Conservation (phyloP, 2,329 filamentous ascomycete genomes). For the Cladosporium sphaerospermum region DNA sequence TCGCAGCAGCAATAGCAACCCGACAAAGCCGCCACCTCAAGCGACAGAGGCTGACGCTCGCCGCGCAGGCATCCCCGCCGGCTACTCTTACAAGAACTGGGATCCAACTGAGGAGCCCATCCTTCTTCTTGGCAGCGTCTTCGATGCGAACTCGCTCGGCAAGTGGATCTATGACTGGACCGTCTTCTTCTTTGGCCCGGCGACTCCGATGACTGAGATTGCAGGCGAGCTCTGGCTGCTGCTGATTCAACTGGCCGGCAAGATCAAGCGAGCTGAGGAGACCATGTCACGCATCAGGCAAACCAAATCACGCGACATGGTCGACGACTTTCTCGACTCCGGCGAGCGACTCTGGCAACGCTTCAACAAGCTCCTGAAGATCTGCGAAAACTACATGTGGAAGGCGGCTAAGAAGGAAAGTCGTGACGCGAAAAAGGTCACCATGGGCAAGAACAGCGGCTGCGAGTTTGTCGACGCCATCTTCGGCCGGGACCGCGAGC, state of each 20-base stretch:
- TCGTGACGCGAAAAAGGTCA: constrained; percentile 55
- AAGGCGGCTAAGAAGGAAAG: constrained; percentile 70
- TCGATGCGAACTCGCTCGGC: constrained; percentile 93
- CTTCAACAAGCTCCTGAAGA: constrained; percentile 79
- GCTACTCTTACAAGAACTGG: constrained; percentile 98
- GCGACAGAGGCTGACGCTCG: constrained; percentile 62
- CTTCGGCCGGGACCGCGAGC: constrained; percentile 83
- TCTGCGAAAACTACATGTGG: constrained; percentile 93
- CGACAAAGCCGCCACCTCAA: constrained; percentile 36
- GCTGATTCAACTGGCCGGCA: constrained; percentile 86
- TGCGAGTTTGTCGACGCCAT: constrained; percentile 94
- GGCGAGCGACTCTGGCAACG: constrained; percentile 82
- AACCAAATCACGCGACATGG: constrained; percentile 67
- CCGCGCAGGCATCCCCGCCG: constrained; percentile 66
- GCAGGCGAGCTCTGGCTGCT: constrained; percentile 94
- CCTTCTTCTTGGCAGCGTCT: constrained; percentile 87
- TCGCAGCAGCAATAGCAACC: constrained; percentile 36
- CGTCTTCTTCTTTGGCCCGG: constrained; percentile 77
- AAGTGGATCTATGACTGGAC: constrained; percentile 99
- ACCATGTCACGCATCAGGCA: constrained; percentile 65
- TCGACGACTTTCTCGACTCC: constrained; percentile 84
- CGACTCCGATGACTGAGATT: constrained; percentile 79
- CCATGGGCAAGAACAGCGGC: constrained; percentile 86
- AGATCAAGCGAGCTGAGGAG: constrained; percentile 86
- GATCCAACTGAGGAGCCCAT: constrained; percentile 92